These are phyloP conservation scores for Yarrowia sp. DNA, from an alignment of 805 yeast genomes.

Conservation along the genomic window DNA sequence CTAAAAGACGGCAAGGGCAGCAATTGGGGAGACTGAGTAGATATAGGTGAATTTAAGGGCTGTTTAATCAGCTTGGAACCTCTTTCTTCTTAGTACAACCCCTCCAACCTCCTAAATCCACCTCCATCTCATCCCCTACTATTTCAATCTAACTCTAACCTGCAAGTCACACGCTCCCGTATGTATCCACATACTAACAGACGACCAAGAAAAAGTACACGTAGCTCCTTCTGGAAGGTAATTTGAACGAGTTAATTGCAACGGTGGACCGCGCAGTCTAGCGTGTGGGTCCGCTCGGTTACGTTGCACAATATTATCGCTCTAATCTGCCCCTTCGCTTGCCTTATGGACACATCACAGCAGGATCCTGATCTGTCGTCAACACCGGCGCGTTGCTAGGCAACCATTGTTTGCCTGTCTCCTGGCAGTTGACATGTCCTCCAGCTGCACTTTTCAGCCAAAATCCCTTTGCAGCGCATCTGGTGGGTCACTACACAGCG, in stretches of 20 bases:
- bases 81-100: background rate
- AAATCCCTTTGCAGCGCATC: background rate
- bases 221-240: constrained; percentile 34
- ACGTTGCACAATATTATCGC: background rate
- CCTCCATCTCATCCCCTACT: background rate
- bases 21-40: no score
- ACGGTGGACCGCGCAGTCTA: no score
- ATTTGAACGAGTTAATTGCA: constrained; percentile 1
- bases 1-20: no score
- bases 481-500: constrained; percentile 15
- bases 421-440: constrained; percentile 8
- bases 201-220: constrained; percentile 2
- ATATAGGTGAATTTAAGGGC: no score
- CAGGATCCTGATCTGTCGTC: background rate
- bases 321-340: background rate
- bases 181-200: background rate
- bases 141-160: constrained; percentile 1
- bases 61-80: no score
- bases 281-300: background rate
- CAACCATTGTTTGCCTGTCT: constrained; percentile 16
- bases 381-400: constrained; percentile 21
- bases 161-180: constrained; percentile 24
- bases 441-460: background rate
- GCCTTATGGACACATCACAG: background rate
- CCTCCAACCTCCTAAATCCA: background rate